Percentiles rank a stretch among this genome's conserved stretches.
Evolutionary conservation across 352 stramenopile species (phyloP).

Genomic region (Phytophthora brassicae): DNA sequence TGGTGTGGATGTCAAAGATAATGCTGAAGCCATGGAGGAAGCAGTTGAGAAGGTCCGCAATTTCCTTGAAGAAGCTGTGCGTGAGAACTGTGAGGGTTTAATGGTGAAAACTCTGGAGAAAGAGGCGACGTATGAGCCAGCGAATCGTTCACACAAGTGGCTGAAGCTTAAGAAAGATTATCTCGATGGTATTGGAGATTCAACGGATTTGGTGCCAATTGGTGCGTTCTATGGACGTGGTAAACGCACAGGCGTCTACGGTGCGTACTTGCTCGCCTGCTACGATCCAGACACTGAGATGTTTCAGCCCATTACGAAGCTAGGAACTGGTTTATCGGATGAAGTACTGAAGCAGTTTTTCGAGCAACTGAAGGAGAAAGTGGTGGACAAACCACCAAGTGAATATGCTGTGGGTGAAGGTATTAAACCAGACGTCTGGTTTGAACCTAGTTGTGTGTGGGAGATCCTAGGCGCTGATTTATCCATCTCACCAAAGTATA

Average conservation of each 20-base stretch:
- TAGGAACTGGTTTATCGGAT: conserved; percentile 99
- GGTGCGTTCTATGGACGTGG: conserved; percentile 96
- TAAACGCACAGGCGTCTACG: conserved; percentile 97
- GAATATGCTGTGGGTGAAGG: conserved; percentile 93
- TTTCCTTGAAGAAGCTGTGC: conserved; percentile 95
- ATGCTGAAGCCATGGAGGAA: conserved; percentile 87
- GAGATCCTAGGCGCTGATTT: conserved; percentile 99
- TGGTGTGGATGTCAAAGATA: conserved; percentile 85
- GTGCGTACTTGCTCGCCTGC: conserved; percentile 98
- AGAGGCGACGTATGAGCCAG: conserved; percentile 97
- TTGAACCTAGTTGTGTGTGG: conserved; percentile 96
- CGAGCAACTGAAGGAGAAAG: conserved; percentile 80
- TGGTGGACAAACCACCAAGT: conserved; percentile 80
- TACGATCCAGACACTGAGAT: conserved; percentile 98
- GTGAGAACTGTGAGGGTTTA: conserved; percentile 95
- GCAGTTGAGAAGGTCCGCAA: conserved; percentile 80
- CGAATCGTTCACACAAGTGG: conserved; percentile 98
- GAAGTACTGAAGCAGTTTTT: conserved; percentile 94
- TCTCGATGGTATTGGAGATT: conserved; percentile 97
- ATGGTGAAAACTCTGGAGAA: conserved; percentile 99
- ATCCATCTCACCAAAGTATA: conserved; percentile 98
- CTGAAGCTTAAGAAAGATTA: conserved; percentile 99
- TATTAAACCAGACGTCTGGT: conserved; percentile 95
- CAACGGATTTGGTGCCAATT: conserved; percentile 98
- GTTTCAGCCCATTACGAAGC: conserved; percentile 98